Base-by-base conservation (phyloP, 176 grass and related monocot genomes). In the Juncus inflexus region DNA sequence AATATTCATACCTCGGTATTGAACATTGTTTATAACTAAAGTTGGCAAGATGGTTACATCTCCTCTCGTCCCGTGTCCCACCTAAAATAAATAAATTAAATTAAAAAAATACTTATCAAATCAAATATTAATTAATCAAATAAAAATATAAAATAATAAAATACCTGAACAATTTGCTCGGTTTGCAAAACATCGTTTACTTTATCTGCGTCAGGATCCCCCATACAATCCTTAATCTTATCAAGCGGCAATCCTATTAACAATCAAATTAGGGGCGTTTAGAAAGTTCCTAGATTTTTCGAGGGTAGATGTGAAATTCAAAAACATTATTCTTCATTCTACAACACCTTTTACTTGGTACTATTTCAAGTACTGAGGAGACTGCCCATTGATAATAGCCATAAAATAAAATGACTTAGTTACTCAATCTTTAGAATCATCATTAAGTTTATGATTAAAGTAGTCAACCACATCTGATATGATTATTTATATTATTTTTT, bases 11-110 rank as follows among this genome's bases (percentile, higher is more conserved):
- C 91, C 88, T 61, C 94, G 49, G 28, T 97, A 97, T 64, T 97
- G 94, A 6, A 97, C 79, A 52, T 97, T 77, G 75, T 97, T 97
- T 79, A 97, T 89, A 35, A 92, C 63, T 5, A 97, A 64, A 5
- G 94, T 97, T 41, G 94, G 94, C 80, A 97, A 63, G 59, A 97
- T 92, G 0, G 85, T 80, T 50, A 97, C 94, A 60, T 97, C 94
- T 3, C 94, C 87, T n/a, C 94, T 71, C 37, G 45, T 40, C 4
- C 83, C 85, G 36, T 86, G 77, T 1, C 94, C 88, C 38, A 95
- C 74, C 90, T 89, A 53, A 41, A 77, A 69, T 35, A 37, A 12
- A 28, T 62, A 37, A 39, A 13, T 55, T 0, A 42, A 38, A 43
- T 14, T 45, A 36, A 75, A 62, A 62, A 64, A 4, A 37, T 49